Evolutionary conservation across 805 yeast genomes (phyloP).

Genomic region (Danielozyma ontarioensis): DNA sequence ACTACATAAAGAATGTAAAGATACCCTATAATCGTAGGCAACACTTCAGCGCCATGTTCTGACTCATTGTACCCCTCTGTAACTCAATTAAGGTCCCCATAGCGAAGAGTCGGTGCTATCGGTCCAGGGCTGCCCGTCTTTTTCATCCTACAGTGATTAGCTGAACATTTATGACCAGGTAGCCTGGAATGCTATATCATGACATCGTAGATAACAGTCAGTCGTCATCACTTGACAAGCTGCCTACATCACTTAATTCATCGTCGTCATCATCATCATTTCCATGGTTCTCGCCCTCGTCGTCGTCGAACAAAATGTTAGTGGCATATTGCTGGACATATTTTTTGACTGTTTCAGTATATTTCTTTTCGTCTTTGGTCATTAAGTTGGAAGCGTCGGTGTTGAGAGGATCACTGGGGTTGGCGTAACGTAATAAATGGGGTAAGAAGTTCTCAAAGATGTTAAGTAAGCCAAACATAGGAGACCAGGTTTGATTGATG

Average conservation of each 20-base stretch:
- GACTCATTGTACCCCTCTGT: no score
- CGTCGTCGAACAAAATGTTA: slow-evolving; percentile 39
- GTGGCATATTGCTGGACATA: slow-evolving; percentile 66
- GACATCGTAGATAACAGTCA: no score
- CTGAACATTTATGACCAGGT: no score
- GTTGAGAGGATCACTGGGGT: slow-evolving; percentile 90
- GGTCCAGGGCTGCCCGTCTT: no score
- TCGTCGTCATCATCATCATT: slow-evolving; percentile 31
- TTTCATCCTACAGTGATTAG: no score
- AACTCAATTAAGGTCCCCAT: no score
- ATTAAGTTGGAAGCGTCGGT: slow-evolving; percentile 82
- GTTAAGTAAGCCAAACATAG: slow-evolving; percentile 89
- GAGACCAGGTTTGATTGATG: slow-evolving; percentile 97
- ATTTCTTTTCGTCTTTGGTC: slow-evolving; percentile 60
- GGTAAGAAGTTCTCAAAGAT: slow-evolving; percentile 92
- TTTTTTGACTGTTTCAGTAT: slow-evolving; percentile 63
- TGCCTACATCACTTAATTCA: slow-evolving; percentile 46
- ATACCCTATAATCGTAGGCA: no score
- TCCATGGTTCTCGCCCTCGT: slow-evolving; percentile 22
- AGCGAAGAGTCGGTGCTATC: no score
- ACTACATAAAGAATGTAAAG: no score
- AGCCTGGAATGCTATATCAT: no score
- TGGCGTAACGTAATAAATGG: slow-evolving; percentile 85
- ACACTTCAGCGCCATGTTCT: no score
- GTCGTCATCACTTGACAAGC: slow-evolving; percentile 45